Base-by-base conservation (phyloP, 768 basidiomycete species). In the Leccinum rimulosum region DNA sequence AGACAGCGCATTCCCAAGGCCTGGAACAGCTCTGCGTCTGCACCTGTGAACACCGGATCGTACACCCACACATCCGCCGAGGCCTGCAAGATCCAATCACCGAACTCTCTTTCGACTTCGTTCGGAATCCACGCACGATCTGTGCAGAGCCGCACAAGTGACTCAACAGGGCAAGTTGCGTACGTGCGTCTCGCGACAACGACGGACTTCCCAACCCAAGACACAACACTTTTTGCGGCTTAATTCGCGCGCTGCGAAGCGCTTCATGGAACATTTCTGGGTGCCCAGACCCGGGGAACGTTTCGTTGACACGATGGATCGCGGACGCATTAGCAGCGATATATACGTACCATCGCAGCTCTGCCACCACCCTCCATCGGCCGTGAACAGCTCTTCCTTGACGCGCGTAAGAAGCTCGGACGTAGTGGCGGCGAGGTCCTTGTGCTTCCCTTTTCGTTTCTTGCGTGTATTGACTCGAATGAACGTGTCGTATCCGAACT, bases 171-270 rank as follows among this genome's bases (percentile, higher is more conserved):
- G 80, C 86, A 30, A 92, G 85, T 63, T 91, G 89, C 36, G 80
- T 81, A 59, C 86, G 82, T 38, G 89, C 80, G 57, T 82, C 82
- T 52, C 75, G 75, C 51, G 87, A 90, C 45, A 76, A 68, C 17
- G 79, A 75, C n/a, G 89, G 89, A 69, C 86, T 88, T 52, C 89
- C 89, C 30, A 92, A 76, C 11, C 89, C 89, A 14, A 92, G 81
- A 70, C 89, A 91, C 45, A 92, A 68, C 50, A 88, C 75, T 33
- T 70, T 71, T 50, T 51, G 57, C 58, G 74, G 60, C 52, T 60
- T 60, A 50, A 74, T 61, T 38, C 62, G 54, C 36, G 64, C 63
- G 22, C 59, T 58, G 27, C 54, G 61, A 27, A 82, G 54, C 36
- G 74, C 75, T 35, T 73, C 70, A 38, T 70, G 65, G 45, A 82